phyloP scores from a whole-genome alignment of 116 monocot species.

The Iris pallida region DNA sequence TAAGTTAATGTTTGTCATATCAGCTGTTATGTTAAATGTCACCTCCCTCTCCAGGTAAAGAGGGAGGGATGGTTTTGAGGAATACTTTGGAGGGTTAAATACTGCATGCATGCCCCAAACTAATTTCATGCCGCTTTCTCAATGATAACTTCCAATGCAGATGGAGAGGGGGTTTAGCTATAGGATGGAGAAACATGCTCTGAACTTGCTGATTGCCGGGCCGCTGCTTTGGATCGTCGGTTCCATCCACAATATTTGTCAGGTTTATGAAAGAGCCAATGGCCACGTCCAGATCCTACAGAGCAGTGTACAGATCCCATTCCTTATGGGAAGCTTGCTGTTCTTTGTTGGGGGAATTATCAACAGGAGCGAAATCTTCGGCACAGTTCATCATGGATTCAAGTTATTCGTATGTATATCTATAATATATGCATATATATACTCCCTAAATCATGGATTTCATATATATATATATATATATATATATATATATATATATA shows the following conservation, averaged over 20 bases:
- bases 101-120: too few relatives aligned
- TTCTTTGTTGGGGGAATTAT: slow-evolving; percentile 66
- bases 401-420: slow-evolving; percentile 27
- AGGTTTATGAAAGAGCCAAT: slow-evolving; percentile 71
- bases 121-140: too few relatives aligned
- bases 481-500: too few relatives aligned
- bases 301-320: slow-evolving; percentile 70
- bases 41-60: too few relatives aligned
- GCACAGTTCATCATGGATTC: slow-evolving; percentile 4
- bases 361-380: slow-evolving; percentile 25
- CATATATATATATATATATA: too few relatives aligned
- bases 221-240: slow-evolving; percentile 61
- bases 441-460: too few relatives aligned
- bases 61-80: too few relatives aligned
- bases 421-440: not conserved
- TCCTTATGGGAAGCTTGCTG: slow-evolving; percentile 68
- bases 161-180: slow-evolving; percentile 35
- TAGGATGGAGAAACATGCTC: slow-evolving; percentile 43
- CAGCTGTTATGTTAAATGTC: too few relatives aligned
- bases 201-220: slow-evolving; percentile 55
- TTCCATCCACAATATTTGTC: slow-evolving; percentile 65
- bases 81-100: too few relatives aligned
- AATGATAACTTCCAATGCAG: slow-evolving; percentile 19
- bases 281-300: slow-evolving; percentile 82
- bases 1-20: too few relatives aligned